Percentiles rank a stretch among this genome's conserved stretches.
Conservation (phyloP, 2,329 filamentous ascomycete genomes). For the Chrysoporthe deuterocubensis region DNA sequence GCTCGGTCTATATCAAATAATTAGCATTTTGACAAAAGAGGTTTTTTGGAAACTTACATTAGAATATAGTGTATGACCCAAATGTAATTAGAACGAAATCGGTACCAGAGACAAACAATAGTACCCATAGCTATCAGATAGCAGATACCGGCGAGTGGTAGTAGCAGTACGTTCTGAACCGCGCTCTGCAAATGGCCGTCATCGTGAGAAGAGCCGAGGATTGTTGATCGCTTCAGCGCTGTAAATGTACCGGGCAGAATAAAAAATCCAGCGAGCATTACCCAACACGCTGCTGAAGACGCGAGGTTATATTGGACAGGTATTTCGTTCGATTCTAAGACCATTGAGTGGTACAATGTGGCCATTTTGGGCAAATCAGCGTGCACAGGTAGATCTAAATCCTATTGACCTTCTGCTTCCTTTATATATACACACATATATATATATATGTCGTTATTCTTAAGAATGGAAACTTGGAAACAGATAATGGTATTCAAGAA, state of each 20-base stretch:
- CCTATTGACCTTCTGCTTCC: no score
- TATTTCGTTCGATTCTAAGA: no score
- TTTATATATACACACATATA: no score
- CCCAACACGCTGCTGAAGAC: not conserved
- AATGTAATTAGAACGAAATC: not conserved
- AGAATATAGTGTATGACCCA: not conserved
- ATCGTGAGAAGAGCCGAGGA: not conserved
- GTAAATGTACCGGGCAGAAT: conserved; percentile 3
- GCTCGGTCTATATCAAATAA: not conserved
- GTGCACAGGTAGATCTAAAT: no score
- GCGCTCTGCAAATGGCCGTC: not conserved
- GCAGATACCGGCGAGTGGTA: not conserved
- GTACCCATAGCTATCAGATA: not conserved
- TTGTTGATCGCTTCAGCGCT: not conserved
- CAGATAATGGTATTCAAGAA: no score
- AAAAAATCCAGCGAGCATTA: conserved; percentile 9
- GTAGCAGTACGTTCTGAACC: not conserved
- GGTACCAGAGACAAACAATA: not conserved
- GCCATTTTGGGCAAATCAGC: no score
- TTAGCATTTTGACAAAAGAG: not conserved
- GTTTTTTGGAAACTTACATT: not conserved
- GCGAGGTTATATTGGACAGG: not conserved
- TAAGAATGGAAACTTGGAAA: no score
- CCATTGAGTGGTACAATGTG: no score
- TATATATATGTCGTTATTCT: no score